A percentile compares a stretch with the other conserved stretches of the same genome.
Evolutionary conservation across 257 asterid species (phyloP).

Genomic region (Ehretia macrophylla): DNA sequence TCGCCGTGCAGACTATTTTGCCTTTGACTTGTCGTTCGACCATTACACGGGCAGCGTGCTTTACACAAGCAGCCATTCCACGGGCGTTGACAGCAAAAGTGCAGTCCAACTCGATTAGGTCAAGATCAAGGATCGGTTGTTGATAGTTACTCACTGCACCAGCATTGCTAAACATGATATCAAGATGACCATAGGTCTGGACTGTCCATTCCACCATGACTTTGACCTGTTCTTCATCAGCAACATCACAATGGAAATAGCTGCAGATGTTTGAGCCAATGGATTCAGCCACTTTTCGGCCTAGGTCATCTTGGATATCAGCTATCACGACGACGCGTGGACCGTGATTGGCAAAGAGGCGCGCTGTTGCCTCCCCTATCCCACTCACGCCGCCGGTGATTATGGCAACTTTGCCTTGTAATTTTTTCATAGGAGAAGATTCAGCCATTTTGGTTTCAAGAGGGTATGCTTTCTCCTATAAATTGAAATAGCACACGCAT

Average conservation of each 20-base stretch:
- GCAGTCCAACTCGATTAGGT: slow-evolving; percentile 10
- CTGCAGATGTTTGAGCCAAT: slow-evolving; percentile 14
- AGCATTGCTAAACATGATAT: slow-evolving; percentile 32
- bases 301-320: slow-evolving; percentile 26
- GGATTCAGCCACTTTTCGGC: slow-evolving; percentile 13
- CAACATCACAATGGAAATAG: slow-evolving; percentile 21
- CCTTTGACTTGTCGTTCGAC: slow-evolving; percentile 18
- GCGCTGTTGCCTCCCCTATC: slow-evolving; percentile 28
- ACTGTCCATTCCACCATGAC: slow-evolving; percentile 14
- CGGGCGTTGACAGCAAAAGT: slow-evolving; percentile 26
- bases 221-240: slow-evolving; percentile 19
- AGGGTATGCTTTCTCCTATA: too few species aligned
- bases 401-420: slow-evolving; percentile 27
- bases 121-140: slow-evolving; percentile 5
- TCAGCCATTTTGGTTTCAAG: slow-evolving; percentile 5
- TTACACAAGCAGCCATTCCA: slow-evolving; percentile 30
- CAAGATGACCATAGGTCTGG: slow-evolving; percentile 18
- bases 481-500: too few species aligned
- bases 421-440: background rate
- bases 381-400: slow-evolving; percentile 37
- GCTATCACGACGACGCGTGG: slow-evolving; percentile 19
- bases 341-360: slow-evolving; percentile 20
- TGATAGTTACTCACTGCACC: background rate
- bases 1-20: slow-evolving; percentile 18
- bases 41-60: slow-evolving; percentile 33